Conservation (phyloP, 2,329 filamentous ascomycete genomes). For the Fusarium luffae region DNA sequence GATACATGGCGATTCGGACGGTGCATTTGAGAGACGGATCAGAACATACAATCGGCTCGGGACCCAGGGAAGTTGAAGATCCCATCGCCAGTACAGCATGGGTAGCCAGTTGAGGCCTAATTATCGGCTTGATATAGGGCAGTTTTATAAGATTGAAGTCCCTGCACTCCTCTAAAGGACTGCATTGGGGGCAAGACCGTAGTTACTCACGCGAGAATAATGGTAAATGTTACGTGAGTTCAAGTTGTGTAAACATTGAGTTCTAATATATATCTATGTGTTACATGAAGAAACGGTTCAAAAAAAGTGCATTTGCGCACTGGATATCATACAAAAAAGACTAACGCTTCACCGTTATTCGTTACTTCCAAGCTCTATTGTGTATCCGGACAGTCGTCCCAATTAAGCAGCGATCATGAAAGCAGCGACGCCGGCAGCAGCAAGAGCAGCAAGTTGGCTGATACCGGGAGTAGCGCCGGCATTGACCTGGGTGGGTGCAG, state of each 20-base stretch:
- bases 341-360: not conserved
- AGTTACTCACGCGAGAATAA: no score
- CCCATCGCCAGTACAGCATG: no score
- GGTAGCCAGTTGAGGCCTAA: no score
- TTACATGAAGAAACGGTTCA: not conserved
- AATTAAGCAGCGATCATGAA: conserved; percentile 18
- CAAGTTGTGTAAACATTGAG: not conserved
- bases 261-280: not conserved
- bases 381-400: not conserved
- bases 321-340: conserved; percentile 25
- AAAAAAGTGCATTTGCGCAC: not conserved
- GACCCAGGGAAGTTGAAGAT: no score
- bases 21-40: no score
- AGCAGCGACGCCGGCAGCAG: conserved; percentile 16
- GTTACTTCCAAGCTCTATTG: not conserved
- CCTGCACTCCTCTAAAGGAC: no score
- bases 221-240: not conserved
- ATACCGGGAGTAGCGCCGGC: conserved; percentile 2
- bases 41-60: no score
- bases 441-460: conserved; percentile 8
- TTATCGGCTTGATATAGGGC: no score
- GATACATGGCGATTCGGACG: no score
- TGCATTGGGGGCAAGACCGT: no score
- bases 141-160: no score
- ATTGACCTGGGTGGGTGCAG: not conserved